Evolutionary conservation across 768 basidiomycete species (phyloP).

Genomic region (Dentipellis sp.): DNA sequence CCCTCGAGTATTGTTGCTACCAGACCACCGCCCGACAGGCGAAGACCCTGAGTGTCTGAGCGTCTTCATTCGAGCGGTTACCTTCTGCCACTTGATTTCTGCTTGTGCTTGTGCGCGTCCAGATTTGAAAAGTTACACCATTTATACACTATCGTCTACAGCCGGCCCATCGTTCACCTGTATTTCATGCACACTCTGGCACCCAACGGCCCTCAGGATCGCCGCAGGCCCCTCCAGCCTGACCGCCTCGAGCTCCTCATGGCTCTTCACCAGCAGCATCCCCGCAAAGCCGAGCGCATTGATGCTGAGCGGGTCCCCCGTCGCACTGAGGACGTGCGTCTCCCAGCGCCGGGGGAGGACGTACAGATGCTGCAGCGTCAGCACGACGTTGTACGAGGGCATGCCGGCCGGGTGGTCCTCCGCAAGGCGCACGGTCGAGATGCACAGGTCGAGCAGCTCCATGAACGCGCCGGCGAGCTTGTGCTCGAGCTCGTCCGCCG

Average conservation of each 20-base stretch:
- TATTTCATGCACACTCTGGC: conserved; percentile 59
- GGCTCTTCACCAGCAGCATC: conserved; percentile 79
- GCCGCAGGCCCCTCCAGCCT: conserved; percentile 51
- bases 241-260: conserved; percentile 63
- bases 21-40: no score
- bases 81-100: no score
- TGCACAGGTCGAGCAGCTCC: conserved; percentile 63
- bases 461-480: conserved; percentile 55
- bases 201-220: conserved; percentile 55
- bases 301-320: conserved; percentile 55
- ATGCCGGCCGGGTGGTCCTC: conserved; percentile 50
- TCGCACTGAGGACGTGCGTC: conserved; percentile 39
- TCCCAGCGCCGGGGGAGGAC: conserved; percentile 73
- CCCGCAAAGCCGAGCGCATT: conserved; percentile 90
- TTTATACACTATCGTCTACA: no score
- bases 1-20: no score
- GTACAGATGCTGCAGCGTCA: conserved; percentile 80
- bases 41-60: no score
- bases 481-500: conserved; percentile 37
- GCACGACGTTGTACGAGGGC: conserved; percentile 76
- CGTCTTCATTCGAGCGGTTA: no score
- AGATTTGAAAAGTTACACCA: no score
- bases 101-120: no score
- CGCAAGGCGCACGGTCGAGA: conserved; percentile 66
- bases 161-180: conserved; percentile 39